These are phyloP conservation scores for Botryosphaeria dothidea DNA, from an alignment of 2,329 filamentous ascomycete genomes.

Conservation along the genomic window DNA sequence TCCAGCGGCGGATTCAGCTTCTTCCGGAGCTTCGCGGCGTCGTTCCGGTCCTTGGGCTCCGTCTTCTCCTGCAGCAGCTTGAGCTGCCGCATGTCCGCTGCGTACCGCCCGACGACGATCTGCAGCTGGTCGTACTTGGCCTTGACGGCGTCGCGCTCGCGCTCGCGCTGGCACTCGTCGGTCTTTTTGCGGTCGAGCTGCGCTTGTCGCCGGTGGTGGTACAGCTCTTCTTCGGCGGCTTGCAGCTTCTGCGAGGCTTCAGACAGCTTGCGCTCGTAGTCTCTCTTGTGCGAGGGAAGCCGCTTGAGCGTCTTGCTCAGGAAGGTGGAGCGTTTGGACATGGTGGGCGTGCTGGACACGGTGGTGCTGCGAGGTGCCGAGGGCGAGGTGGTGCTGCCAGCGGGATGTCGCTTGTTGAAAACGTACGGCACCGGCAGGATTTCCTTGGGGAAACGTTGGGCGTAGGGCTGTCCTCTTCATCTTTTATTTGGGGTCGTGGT, in stretches of 20 bases:
- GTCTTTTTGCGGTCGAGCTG: neutral
- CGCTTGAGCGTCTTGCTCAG: slow-evolving; percentile 1
- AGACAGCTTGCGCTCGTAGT: neutral
- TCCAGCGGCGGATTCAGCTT: neutral
- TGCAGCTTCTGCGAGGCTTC: neutral
- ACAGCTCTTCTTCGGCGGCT: neutral
- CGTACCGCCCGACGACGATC: neutral
- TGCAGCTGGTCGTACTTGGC: neutral
- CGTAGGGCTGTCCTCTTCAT: too few relatives aligned
- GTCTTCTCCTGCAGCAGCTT: neutral
- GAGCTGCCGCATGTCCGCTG: neutral
- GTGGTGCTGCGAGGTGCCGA: neutral
- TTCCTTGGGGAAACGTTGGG: neutral
- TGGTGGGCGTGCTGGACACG: neutral
- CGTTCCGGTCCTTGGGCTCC: neutral
- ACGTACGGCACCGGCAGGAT: neutral
- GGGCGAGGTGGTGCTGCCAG: too few relatives aligned
- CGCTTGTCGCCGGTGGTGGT: neutral
- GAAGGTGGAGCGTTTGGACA: neutral
- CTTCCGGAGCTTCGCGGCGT: neutral
- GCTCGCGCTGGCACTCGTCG: neutral
- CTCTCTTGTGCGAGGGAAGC: neutral
- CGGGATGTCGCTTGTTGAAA: neutral
- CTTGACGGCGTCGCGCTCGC: neutral
- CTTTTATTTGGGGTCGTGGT: neutral